A percentile compares a stretch with the other conserved stretches of the same genome.
Conservation (phyloP, 2,329 filamentous ascomycete species). For the Hypoxylon rubiginosum region DNA sequence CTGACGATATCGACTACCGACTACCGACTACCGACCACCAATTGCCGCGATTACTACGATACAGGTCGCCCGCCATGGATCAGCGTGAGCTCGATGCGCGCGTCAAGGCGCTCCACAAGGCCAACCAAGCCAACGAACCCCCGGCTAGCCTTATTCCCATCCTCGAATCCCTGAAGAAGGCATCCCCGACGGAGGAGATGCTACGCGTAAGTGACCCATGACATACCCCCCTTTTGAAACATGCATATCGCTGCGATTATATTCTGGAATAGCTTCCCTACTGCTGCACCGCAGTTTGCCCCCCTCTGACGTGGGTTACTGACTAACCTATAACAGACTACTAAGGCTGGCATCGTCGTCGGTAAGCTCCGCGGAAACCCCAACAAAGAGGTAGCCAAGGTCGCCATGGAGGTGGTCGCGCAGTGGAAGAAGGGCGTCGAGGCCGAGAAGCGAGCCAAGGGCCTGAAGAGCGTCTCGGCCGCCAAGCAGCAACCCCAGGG, state of each 20-base stretch:
- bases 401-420: conserved; percentile 84
- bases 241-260: background rate
- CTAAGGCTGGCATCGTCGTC: conserved; percentile 90
- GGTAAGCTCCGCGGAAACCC: conserved; percentile 83
- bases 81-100: conserved; percentile 83
- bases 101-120: conserved; percentile 85
- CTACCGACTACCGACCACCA: background rate
- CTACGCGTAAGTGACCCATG: conserved; percentile 73
- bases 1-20: background rate
- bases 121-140: conserved; percentile 80
- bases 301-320: conserved; percentile 4
- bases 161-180: conserved; percentile 82
- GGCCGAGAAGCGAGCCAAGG: conserved; percentile 66
- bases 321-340: conserved; percentile 66
- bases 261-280: conserved; percentile 1
- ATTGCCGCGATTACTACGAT: background rate
- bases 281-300: background rate
- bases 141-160: conserved; percentile 78
- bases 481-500: conserved; percentile 67
- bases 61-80: conserved; percentile 69
- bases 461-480: conserved; percentile 44
- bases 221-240: background rate
- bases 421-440: conserved; percentile 90
- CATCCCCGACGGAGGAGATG: conserved; percentile 88
- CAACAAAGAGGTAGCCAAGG: conserved; percentile 83